Conservation (phyloP, 441 rosid species). For the Pelargonium citronellum region DNA sequence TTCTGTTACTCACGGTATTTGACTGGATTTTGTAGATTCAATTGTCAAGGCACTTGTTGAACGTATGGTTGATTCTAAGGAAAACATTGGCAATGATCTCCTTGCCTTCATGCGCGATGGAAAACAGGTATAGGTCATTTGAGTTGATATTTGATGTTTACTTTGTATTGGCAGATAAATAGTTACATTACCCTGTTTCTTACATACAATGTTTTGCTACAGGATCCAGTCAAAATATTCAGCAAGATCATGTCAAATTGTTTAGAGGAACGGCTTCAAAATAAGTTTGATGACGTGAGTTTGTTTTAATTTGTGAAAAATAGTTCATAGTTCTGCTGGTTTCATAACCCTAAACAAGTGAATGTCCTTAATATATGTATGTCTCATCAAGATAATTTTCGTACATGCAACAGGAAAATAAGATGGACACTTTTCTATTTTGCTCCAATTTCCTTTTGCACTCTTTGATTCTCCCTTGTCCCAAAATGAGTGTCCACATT, state of each 20-base stretch:
- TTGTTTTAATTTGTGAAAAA: slow-evolving; percentile 2
- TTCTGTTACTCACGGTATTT: slow-evolving; percentile 6
- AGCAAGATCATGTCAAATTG: slow-evolving; percentile 45
- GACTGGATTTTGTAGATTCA: slow-evolving; percentile 35
- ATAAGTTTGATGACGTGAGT: slow-evolving; percentile 49
- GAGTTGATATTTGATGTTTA: slow-evolving; percentile 10
- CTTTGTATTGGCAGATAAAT: background rate
- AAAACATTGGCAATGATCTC: slow-evolving; percentile 52
- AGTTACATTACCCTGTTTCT: background rate
- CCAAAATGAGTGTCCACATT: no score
- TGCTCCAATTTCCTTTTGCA: background rate
- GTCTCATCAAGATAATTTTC: background rate
- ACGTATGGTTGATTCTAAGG: slow-evolving; percentile 52
- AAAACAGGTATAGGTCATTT: slow-evolving; percentile 38
- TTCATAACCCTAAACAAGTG: background rate
- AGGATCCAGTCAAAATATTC: slow-evolving; percentile 50
- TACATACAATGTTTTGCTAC: slow-evolving; percentile 10
- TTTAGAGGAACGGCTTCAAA: slow-evolving; percentile 30
- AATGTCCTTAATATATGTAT: background rate
- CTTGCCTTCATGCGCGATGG: slow-evolving; percentile 31
- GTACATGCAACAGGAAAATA: background rate
- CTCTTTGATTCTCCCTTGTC: background rate
- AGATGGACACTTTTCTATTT: background rate
- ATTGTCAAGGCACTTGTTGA: slow-evolving; percentile 47
- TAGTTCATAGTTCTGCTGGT: background rate